Base-by-base conservation (phyloP, 2,329 filamentous ascomycete species). In the Penicillium sp. region DNA sequence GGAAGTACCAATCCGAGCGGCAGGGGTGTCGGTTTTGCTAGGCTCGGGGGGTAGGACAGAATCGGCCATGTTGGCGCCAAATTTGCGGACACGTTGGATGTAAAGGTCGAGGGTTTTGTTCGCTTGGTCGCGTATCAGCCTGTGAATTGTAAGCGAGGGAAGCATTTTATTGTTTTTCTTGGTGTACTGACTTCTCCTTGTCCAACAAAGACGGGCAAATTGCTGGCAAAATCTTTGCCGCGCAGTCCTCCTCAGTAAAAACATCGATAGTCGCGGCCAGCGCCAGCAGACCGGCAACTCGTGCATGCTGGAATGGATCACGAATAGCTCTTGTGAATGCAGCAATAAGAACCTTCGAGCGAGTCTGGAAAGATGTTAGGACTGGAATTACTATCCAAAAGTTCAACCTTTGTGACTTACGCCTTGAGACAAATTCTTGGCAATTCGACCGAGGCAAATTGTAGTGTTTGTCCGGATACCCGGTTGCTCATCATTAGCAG, bases 391-490 rank as follows among this genome's bases (percentile, higher is more conserved):
- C n/a, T n/a, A n/a, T n/a, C n/a, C n/a, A n/a, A 10, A 28, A 28
- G 5, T 5, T 4, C 18, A 13, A 18, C 4, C 13, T 11, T 26
- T 4, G 31, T 2, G 19, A 67, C 71, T 51, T 73, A 83, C 81
- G 61, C 77, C 79, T 1, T 83, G 80, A 1, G 91, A 91, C 1
- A 99, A 80, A 65, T 96, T 89, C 65, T 91, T 92, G 13, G 94
- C 92, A 64, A 99, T 97, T 69, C 97, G 97, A 19, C 94, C 94
- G 0, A 99, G 77, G 70, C 93, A 97, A 52, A 99, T 99, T 1
- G 94, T 99, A 0, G 94, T 99, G 71, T 99, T 99, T 8, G 94
- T 99, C 58, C 94, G 86, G 61, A 99, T 99, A 0, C 94, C 94
- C 1, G 94, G 92, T 68, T 99, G 93, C 66, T 97, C 94, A 59